Base-by-base conservation (phyloP, 768 basidiomycete genomes). In the Pleurotus cornucopiae region DNA sequence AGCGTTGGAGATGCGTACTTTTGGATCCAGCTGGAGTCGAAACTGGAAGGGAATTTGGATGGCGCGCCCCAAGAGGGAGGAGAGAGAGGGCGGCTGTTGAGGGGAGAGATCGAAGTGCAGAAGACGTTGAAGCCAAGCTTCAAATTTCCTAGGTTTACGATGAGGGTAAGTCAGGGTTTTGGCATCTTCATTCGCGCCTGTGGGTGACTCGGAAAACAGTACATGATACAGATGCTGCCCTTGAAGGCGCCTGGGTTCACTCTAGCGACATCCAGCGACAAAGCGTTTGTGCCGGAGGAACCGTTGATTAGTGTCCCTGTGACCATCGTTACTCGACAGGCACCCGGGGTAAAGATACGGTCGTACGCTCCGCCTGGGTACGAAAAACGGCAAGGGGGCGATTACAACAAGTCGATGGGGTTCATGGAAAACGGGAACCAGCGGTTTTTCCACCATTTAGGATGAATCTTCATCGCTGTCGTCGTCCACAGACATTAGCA, bases 381-480 rank as follows among this genome's bases (percentile, higher is more conserved):
- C 56, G 70, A 71, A 47, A 69, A 71, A 43, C 67, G 72, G 12
- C 64, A 71, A 46, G 71, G 67, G 39, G 71, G 69, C 18, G 75
- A 85, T 62, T 82, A 80, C 63, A 81, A 79, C 60, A 76, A 73
- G 38, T 73, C 76, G 9, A 68, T 80, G 30, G 82, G 79, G 12
- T 73, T 79, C 38, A 64, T 82, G 60, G 80, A 82, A 62, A 83
- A 80, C 60, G 78, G 80, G 12, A 82, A 84, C 62, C 80, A 83
- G 61, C 69, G 77, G 60, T 83, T 79, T 63, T 67, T 54, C 39
- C 67, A 67, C 43, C 62, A 63, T 40, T 62, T 63, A 49, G 61
- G 62, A n/a, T 57, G 34, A 38, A 40, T 16, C 34, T 13, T 46
- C 45, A 0, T 55, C 54, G 4, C 6, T 7, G 13, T 25, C 37